A percentile compares a stretch with the other conserved stretches of the same genome.
Evolutionary conservation across 164 flowering plant species (phyloP).

Genomic region (Umbilicus rupestris): DNA sequence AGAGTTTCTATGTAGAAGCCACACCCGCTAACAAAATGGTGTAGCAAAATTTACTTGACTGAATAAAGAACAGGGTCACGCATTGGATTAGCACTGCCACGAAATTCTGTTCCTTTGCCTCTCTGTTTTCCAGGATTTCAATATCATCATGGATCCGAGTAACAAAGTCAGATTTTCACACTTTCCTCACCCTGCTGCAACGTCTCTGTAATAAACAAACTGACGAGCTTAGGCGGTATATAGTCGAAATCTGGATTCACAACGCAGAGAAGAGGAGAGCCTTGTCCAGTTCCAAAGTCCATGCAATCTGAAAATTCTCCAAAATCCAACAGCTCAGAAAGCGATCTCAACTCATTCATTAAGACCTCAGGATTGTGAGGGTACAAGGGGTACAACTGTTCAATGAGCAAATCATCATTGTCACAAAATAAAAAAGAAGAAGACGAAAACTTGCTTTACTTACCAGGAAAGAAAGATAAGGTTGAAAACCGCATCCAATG

Average conservation of each 20-base stretch:
- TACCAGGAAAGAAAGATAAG: no score
- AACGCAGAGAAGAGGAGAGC: conserved; percentile 79
- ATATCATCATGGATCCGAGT: no score
- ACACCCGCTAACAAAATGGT: no score
- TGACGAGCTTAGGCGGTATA: conserved; percentile 97
- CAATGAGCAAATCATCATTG: background rate
- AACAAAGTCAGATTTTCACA: no score
- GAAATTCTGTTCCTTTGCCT: no score
- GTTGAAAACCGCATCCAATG: background rate
- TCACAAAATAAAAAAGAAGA: conserved; percentile 1
- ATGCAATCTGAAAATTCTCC: conserved; percentile 96
- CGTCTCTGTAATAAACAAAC: conserved; percentile 94
- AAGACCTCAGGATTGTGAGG: conserved; percentile 97
- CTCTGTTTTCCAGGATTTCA: no score
- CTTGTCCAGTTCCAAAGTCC: conserved; percentile 72
- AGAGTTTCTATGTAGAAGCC: no score
- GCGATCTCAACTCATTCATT: conserved; percentile 88
- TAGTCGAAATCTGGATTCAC: conserved; percentile 97
- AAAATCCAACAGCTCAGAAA: conserved; percentile 91
- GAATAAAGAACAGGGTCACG: no score
- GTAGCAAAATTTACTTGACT: no score
- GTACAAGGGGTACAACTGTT: conserved; percentile 92
- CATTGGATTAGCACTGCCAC: background rate
- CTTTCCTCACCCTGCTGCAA: conserved; percentile 14
- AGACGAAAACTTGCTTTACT: background rate